phyloP scores from a whole-genome alignment of 176 grass and related monocot species.

The Musa schizocarpa region DNA sequence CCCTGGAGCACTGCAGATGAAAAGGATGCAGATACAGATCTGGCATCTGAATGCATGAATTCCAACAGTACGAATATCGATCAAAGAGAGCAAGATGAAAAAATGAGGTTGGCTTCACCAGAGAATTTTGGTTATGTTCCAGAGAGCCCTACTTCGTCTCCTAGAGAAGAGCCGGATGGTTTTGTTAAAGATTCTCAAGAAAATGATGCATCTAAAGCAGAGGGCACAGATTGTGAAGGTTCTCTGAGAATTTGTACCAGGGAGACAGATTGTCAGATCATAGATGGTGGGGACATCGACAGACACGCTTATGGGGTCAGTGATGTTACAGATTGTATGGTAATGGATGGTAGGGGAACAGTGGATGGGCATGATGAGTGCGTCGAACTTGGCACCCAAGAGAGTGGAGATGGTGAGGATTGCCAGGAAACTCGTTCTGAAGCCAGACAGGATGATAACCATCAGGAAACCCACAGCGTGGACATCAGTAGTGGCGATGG shows the following conservation, averaged over 20 bases:
- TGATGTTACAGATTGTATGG: slow-evolving; percentile 10
- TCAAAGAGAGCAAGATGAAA: neutral
- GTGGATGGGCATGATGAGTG: slow-evolving; percentile 8
- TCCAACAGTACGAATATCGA: neutral
- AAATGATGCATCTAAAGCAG: neutral
- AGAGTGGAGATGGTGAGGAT: neutral
- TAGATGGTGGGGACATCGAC: slow-evolving; percentile 14
- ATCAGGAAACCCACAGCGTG: neutral
- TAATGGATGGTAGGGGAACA: neutral
- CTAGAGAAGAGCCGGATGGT: slow-evolving; percentile 13
- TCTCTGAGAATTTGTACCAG: neutral
- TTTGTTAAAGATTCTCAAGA: slow-evolving; percentile 14
- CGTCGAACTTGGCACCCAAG: neutral
- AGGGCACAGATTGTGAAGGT: neutral
- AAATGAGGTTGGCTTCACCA: neutral
- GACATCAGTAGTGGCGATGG: neutral
- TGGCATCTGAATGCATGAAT: neutral
- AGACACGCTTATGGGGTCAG: neutral
- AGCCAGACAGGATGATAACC: neutral
- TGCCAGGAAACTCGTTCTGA: neutral
- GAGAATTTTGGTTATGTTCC: slow-evolving; percentile 22
- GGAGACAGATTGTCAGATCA: slow-evolving; percentile 8
- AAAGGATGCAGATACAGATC: neutral
- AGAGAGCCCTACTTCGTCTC: slow-evolving; percentile 24
- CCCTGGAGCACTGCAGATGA: neutral